Evolutionary conservation across 352 stramenopile genomes (phyloP), one percentile per base, ranked within the genome.

Genomic region (Globisporangium polare): DNA sequence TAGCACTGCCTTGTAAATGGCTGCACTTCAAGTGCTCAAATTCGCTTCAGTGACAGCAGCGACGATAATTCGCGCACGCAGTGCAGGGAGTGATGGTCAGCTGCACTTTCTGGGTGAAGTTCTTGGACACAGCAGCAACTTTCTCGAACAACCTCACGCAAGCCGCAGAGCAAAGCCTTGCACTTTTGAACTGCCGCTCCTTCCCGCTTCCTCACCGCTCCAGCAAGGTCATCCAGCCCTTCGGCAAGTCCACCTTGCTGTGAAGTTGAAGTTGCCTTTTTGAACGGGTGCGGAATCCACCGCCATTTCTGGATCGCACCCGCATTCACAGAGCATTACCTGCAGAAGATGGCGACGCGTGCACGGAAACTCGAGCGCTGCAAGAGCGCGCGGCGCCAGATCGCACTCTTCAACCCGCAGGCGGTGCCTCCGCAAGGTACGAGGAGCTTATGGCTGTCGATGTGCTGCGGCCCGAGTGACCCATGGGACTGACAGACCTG

Each of bases 371-470:
- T 84, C 56, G 72, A 73, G 49, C 72, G 78, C 26, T 68, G 63
- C 45, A 72, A 63, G 49, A 78, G 77, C 47, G 79, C 76, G 0
- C 63, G 68, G 42, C 77, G 77, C 0, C 81, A 88, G 33, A 65
- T 81, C 39, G 57, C 71, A 53, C 74, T 90, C 39, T 88, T 81
- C 53, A 90, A 89, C 54, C 78, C 81, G 10, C 67, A 72, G 31
- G 69, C 52, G n/a, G 75, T 86, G 18, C 70, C 77, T 1, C 42
- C 50, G 8, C 68, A 88, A 75, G 74, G 81, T 87, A 18, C 1
- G 42, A 20, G 12, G 42, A 20, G n/a, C 20, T 5, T n/a, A 7
- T 12, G 12, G 6, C 29, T 15, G n/a, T 5, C 12, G 7, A 39
- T n/a, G 9, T 27, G 27, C 41, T 17, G 4, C 33, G 7, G 9